phyloP scores from a whole-genome alignment of 257 asterid species.

The Ocimum tenuiflorum region DNA sequence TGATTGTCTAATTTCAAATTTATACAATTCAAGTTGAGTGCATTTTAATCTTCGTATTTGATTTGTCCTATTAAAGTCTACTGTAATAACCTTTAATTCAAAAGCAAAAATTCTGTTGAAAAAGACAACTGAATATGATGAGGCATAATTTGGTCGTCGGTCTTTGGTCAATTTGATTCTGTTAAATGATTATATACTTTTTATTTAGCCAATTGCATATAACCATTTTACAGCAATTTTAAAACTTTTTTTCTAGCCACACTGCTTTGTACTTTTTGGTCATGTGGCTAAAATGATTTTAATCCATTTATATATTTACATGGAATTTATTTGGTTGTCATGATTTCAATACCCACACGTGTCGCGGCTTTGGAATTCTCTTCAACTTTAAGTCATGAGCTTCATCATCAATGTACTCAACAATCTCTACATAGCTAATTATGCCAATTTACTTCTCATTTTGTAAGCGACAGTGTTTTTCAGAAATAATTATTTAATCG shows the following conservation, averaged over 20 bases:
- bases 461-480: too few relatives aligned
- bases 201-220: conserved; percentile 19
- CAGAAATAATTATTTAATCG: neutral
- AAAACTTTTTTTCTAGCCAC: conserved; percentile 12
- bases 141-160: conserved; percentile 28
- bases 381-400: conserved; percentile 15
- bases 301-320: neutral
- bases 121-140: conserved; percentile 17
- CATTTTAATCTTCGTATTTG: neutral
- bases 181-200: conserved; percentile 24
- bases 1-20: too few relatives aligned
- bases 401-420: conserved; percentile 16
- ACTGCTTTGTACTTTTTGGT: neutral
- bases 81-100: neutral
- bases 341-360: conserved; percentile 22
- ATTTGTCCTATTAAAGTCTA: neutral
- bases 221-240: conserved; percentile 13
- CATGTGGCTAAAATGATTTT: conserved; percentile 16
- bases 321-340: conserved; percentile 2
- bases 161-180: conserved; percentile 26
- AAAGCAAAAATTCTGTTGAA: neutral
- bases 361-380: conserved; percentile 21
- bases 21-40: too few relatives aligned
- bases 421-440: neutral
- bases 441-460: neutral